Evolutionary conservation across 192 early-diverging fungal species (phyloP), one percentile per base, ranked within the genome.

Genomic region (Polychytrium aggregatum): DNA sequence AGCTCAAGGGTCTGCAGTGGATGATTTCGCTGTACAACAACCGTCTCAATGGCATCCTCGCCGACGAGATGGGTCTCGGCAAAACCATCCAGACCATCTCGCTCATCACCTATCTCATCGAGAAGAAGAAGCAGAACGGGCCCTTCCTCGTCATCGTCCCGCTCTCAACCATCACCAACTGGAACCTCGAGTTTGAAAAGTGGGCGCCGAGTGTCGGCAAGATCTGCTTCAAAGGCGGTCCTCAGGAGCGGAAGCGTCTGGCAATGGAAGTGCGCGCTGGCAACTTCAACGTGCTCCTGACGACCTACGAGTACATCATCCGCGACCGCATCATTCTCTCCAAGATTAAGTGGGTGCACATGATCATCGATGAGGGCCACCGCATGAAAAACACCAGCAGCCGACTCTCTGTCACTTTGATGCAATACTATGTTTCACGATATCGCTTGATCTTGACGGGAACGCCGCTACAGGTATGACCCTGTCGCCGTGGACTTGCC

Each of bases 21-120:
- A 96, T 98, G 95, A 87, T 96, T 21, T 94, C 91, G 16, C 67
- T 98, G 40, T 98, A 97, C 71, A 98, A 98, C 64, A 98, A 98
- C 65, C 65, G 88, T 41, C 68, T 98, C 28, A 98, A 98, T 63
- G 96, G 96, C 38, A 97, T 98, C 55, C 58, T 98, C 48, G 95
- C 95, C 41, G 94, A 96, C 60, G 88, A 91, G 67, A 96, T 97
- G 90, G 70, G 73, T 56, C 60, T 79, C 8, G 76, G 78, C 30
- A 79, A 79, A 52, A 80, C 78, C 0, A 79, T 98, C 60, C 96
- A 98, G 66, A 96, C 96, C 22, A 86, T 98, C 38, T 89, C 90
- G 40, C 75, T 98, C 36, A 82, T 97, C 46, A 92, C 92, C 20
- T 94, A 93, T 61, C 62, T 98, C 47, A 90, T 97, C 53, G 96